Conservation (phyloP, 1,139 yeast genomes). For the Hemisphaericaspora xylofermentans region DNA sequence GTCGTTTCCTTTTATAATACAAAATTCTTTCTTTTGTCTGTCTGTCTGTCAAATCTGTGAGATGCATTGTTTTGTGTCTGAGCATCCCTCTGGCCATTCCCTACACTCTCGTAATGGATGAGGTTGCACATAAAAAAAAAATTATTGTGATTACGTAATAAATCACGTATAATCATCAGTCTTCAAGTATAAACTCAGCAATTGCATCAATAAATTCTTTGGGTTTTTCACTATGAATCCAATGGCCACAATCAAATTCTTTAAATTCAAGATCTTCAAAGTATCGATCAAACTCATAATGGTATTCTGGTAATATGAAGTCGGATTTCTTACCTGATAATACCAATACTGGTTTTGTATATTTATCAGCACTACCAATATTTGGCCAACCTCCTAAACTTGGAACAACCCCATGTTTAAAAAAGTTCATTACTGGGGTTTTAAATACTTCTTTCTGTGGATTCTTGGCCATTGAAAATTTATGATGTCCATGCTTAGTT, state of each 20-base stretch:
- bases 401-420: constrained; percentile 27
- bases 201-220: constrained; percentile 30
- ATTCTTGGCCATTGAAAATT: constrained; percentile 8
- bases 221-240: constrained; percentile 45
- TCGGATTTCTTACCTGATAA: constrained; percentile 42
- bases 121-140: neutral
- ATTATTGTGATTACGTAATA: no score
- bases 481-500: constrained; percentile 11
- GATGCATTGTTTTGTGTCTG: no score
- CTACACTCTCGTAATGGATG: no score
- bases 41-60: constrained; percentile 1
- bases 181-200: constrained; percentile 17
- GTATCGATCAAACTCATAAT: constrained; percentile 31
- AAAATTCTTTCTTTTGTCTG: neutral
- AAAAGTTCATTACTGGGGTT: constrained; percentile 27
- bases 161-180: neutral
- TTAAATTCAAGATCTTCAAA: constrained; percentile 31
- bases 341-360: constrained; percentile 39
- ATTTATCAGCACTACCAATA: constrained; percentile 21
- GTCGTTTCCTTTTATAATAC: neutral
- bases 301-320: constrained; percentile 33
- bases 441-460: constrained; percentile 22
- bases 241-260: constrained; percentile 46
- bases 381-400: constrained; percentile 48
- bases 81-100: no score